Conservation (phyloP, 768 basidiomycete species). For the Pleurotus tuoliensis region DNA sequence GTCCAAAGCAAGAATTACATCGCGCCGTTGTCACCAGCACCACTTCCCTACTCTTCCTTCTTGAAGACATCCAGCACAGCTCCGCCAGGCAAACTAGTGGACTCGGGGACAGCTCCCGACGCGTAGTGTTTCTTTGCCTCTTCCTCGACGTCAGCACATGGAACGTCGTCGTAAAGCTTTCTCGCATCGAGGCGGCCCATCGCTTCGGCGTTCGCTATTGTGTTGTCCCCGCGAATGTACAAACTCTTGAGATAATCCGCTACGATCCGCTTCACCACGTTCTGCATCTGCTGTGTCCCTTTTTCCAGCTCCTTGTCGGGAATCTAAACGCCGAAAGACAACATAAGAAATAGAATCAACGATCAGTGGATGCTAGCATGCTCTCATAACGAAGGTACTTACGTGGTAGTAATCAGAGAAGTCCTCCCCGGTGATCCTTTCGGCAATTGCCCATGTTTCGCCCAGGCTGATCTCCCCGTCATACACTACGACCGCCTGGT, state of each 20-base stretch:
- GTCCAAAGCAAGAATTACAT: too few species aligned
- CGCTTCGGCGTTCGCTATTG: background rate
- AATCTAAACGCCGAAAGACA: background rate
- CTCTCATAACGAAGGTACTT: background rate
- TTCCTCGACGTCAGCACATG: background rate
- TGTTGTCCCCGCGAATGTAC: background rate
- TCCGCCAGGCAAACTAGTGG: too few species aligned
- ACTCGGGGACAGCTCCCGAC: background rate
- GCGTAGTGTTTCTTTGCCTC: background rate
- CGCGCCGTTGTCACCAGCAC: too few species aligned
- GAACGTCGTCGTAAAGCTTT: background rate
- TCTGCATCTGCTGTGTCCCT: background rate
- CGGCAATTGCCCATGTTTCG: background rate
- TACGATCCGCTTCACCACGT: background rate
- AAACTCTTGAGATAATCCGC: background rate
- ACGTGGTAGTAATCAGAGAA: background rate
- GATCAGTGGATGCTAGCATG: background rate
- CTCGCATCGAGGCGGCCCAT: background rate
- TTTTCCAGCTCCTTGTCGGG: background rate
- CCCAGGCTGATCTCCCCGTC: background rate
- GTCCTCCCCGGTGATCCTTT: background rate
- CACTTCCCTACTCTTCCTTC: too few species aligned
- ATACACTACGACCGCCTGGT: background rate
- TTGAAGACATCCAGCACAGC: too few species aligned
- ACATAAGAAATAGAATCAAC: background rate